Evolutionary conservation across 2,329 filamentous ascomycete genomes (phyloP), one percentile per base, ranked within the genome.

Genomic region (Kalmusia sp.): DNA sequence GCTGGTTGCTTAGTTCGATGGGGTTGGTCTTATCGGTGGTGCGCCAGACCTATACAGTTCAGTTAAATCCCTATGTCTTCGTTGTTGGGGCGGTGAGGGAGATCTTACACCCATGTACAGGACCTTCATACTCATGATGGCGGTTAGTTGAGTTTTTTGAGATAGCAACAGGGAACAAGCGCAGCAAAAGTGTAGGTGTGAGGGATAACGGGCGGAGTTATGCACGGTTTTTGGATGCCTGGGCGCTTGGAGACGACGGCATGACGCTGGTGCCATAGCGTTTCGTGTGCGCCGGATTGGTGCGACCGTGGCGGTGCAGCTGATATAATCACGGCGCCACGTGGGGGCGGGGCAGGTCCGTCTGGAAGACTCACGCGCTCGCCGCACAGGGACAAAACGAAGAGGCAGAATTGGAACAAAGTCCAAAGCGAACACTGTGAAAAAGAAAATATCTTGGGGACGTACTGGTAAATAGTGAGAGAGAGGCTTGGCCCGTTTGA

Each of bases 31-130:
- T 78, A 70, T 90, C 87, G 78, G 95, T 95, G 77, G 44, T 31
- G 31, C 33, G 44, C 44, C 44, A 47, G 75, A 96, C 85, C 92
- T 96, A 68, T 54, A 46, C 14, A 46, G 27, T 22, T 41, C 44
- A 47, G 43, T 65, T 45, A 69, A 60, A 25, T 31, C 37, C 19
- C 33, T 24, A 37, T 50, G 52, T 19, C 37, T 39, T n/a, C n/a
- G n/a, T n/a, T n/a, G n/a, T n/a, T 43, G 51, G 41, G 49, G 63
- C 57, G 65, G 59, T 62, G 61, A 63, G 58, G 49, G 57, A 58
- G 57, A 33, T 47, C 87, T 61, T 87, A 95, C 91, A 68, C 91
- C 91, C 72, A 96, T 91, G 78, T 95, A 95, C 76, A 90, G 84
- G 76, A 95, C 80, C 86, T 93, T 93, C 91, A 93, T 93, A 30